phyloP scores from a whole-genome alignment of 2,329 filamentous ascomycete genomes.

The Colletotrichum zoysiae region DNA sequence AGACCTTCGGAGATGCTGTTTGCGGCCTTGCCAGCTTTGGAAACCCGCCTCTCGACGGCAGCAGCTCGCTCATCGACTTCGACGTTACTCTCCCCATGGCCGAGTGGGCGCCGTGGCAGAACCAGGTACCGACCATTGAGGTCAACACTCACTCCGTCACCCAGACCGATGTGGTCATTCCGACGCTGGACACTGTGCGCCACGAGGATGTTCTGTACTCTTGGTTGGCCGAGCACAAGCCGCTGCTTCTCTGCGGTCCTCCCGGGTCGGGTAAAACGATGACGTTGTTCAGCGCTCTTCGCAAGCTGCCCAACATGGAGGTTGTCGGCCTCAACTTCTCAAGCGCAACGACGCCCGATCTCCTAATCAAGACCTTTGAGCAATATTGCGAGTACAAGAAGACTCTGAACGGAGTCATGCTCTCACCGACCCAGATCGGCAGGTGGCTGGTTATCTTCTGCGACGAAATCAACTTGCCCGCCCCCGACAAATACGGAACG shows the following conservation, averaged over 20 bases:
- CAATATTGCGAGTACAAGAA: constrained; percentile 99
- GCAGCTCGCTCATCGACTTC: constrained; percentile 92
- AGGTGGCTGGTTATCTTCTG: constrained; percentile 99
- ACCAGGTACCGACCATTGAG: constrained; percentile 92
- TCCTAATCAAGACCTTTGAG: constrained; percentile 99
- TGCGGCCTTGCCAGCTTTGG: constrained; percentile 87
- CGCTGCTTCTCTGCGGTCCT: constrained; percentile 93
- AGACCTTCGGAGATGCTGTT: constrained; percentile 88
- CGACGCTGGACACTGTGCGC: constrained; percentile 94
- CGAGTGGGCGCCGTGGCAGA: constrained; percentile 95
- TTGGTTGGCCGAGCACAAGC: constrained; percentile 99
- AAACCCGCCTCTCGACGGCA: constrained; percentile 81
- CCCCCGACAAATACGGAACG: constrained; percentile 96
- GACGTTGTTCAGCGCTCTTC: constrained; percentile 97
- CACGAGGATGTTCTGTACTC: constrained; percentile 99
- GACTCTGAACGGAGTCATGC: constrained; percentile 93
- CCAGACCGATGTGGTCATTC: constrained; percentile 98
- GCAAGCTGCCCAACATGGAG: constrained; percentile 98
- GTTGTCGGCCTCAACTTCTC: constrained; percentile 99
- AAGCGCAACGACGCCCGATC: constrained; percentile 95
- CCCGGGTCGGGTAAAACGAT: constrained; percentile 99
- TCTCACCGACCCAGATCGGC: constrained; percentile 96
- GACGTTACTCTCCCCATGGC: constrained; percentile 88
- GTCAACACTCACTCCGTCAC: constrained; percentile 98
- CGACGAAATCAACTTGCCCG: constrained; percentile 98